These are phyloP conservation scores for Colletotrichum tanaceti DNA, from an alignment of 2,329 filamentous ascomycete species.

Conservation along the genomic window DNA sequence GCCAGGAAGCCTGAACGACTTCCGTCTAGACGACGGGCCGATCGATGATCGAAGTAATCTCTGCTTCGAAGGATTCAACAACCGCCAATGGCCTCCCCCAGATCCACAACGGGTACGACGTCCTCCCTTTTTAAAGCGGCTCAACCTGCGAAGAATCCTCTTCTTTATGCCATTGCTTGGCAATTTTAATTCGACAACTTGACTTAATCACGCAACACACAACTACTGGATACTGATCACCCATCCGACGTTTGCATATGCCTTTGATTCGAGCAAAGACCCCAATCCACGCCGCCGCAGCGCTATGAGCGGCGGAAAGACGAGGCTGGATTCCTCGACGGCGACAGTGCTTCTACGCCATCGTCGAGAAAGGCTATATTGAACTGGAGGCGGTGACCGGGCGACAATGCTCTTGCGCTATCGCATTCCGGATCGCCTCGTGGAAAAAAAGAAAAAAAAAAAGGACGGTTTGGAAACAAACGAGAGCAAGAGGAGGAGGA, in stretches of 20 bases:
- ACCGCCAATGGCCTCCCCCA: conserved; percentile 24
- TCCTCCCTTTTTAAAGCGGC: conserved; percentile 44
- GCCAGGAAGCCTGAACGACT: conserved; percentile 44
- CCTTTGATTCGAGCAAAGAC: conserved; percentile 46
- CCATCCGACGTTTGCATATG: conserved; percentile 46
- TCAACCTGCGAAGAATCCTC: conserved; percentile 52
- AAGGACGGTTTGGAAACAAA: not conserved
- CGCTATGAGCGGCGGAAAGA: conserved; percentile 28
- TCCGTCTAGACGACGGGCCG: conserved; percentile 40
- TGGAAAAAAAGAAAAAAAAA: conserved; percentile 29
- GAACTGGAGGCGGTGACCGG: conserved; percentile 54
- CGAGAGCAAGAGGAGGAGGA: not conserved
- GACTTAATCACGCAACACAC: conserved; percentile 12
- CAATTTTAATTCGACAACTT: conserved; percentile 35
- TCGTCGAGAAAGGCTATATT: conserved; percentile 60
- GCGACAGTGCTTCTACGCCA: conserved; percentile 61
- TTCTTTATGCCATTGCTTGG: conserved; percentile 38
- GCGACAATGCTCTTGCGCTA: conserved; percentile 68
- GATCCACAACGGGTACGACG: not conserved
- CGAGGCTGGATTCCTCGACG: conserved; percentile 45
- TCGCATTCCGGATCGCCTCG: conserved; percentile 47
- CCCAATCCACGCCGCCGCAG: conserved; percentile 24
- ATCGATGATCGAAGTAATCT: conserved; percentile 43
- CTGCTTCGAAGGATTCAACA: conserved; percentile 47
- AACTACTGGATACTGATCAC: not conserved